Base-by-base conservation (phyloP, 768 basidiomycete species). In the Naganishia onofrii region DNA sequence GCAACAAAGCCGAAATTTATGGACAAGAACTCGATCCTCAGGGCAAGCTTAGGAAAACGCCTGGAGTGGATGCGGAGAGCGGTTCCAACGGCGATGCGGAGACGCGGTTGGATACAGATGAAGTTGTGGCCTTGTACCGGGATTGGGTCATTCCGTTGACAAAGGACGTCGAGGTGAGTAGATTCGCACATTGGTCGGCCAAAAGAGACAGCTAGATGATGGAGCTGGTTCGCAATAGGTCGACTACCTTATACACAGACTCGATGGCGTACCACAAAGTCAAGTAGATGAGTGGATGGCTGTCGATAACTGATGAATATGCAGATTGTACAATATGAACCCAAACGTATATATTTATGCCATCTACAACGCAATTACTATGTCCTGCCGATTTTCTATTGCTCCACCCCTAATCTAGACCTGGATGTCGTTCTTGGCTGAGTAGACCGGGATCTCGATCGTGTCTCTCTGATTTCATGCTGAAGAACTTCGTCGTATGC, bases 141-240 rank as follows among this genome's bases (percentile, higher is more conserved):
- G 90, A 89, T 77, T 93, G 89, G 76, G 93, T 99, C 73, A 99
- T 99, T 70, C 96, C 96, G 10, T 80, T 99, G 73, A 99, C 96
- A 0, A 97, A 95, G 81, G 93, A 96, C 78, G 92, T 99, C 69
- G 96, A 99, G 91, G 95, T 95, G 78, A 29, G 38, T 63, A 51
- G 3, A 51, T 44, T n/a, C 2, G 52, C n/a, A 46, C 21, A n/a
- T n/a, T n/a, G n/a, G n/a, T 19, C 23, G 13, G 3, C 44, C 29
- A 13, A 7, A 12, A 52, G 52, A 21, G 48, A 55, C 8, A 34
- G 44, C 15, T 42, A 31, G 9, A 23, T 36, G 34, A 36, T 12
- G 23, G 75, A 97, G 94, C 91, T 98, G 46, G 13, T 28, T 26
- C 29, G 19, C n/a, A 17, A n/a, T 26, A 63, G 60, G 60, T 63